A percentile compares a stretch with the other conserved stretches of the same genome.
These are phyloP conservation scores for Colletotrichum karsti DNA, from an alignment of 2,329 filamentous ascomycete species.

Conservation along the genomic window DNA sequence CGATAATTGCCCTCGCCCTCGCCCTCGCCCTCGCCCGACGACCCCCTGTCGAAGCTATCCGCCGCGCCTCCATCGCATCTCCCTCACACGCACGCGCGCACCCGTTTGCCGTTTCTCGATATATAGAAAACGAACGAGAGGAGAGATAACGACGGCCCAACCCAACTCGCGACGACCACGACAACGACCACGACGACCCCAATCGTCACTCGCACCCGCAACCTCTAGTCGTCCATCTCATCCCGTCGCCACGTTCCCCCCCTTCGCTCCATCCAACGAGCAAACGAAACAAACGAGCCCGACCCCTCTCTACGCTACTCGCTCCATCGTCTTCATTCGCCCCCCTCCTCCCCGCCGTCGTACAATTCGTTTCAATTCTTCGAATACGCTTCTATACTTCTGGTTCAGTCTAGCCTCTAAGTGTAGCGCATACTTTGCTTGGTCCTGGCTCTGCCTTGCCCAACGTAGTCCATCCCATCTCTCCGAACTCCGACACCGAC, in stretches of 20 bases:
- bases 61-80: not conserved
- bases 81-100: too few relatives aligned
- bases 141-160: slow-evolving; percentile 3
- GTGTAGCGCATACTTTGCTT: slow-evolving; percentile 6
- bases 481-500: slow-evolving; percentile 5
- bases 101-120: too few relatives aligned
- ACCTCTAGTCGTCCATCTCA: not conserved
- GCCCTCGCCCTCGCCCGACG: too few relatives aligned
- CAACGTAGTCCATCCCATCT: not conserved
- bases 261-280: slow-evolving; percentile 1
- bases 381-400: not conserved
- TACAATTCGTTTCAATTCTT: not conserved
- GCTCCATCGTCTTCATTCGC: not conserved
- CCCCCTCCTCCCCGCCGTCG: not conserved
- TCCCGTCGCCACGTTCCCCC: not conserved
- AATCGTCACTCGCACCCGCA: not conserved
- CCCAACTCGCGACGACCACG: slow-evolving; percentile 11
- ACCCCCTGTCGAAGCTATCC: not conserved
- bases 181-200: not conserved
- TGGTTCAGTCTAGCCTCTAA: not conserved
- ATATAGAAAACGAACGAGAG: too few relatives aligned
- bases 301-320: not conserved
- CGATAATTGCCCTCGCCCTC: not conserved
- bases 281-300: slow-evolving; percentile 1
- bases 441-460: not conserved